Base-by-base conservation (phyloP, 2,329 filamentous ascomycete species). In the Phialocephala subalpina region DNA sequence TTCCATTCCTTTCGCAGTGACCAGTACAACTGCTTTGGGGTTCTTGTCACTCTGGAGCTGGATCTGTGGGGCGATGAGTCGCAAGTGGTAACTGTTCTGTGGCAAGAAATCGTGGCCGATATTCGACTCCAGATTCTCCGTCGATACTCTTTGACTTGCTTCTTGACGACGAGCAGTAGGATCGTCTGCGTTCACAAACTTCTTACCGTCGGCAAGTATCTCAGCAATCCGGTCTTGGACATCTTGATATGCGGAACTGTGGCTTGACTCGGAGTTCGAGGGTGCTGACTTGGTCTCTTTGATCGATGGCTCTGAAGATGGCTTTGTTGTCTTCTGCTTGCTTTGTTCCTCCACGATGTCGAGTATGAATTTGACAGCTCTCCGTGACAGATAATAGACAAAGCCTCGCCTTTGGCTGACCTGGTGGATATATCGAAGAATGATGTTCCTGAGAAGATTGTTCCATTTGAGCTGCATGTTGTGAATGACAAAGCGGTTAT, bases 381-480 rank as follows among this genome's bases (percentile, higher is more conserved):
- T 90, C 56, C 95, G 89, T 12, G 97, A 98, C 81, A 98, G 91
- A 79, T 99, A 99, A 81, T 99, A 99, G 35, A 99, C 90, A 76
- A 99, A 98, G 60, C 96, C 97, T 72, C 96, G 90, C 60, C 96
- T 88, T 79, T 99, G 97, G 77, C 94, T 94, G 74, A 97, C 96
- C 82, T 99, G 96, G 76, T 99, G 96, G 69, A 96, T 97, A 78
- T 99, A 99, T 27, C 96, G 92, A 47, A 99, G 86, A 58, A 99
- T 96, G 74, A 97, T 97, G 76, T 99, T 98, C 66, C 96, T 89
- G 42, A 99, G 81, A 12, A 94, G 88, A 73, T 99, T 99, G 81
- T 97, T 98, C 96, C 96, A 99, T 79, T 99, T 99, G 64, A 99
- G 82, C 75, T 99, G 96, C 77, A 97, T 87, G 74, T 99, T 99